phyloP scores from a whole-genome alignment of 2,329 filamentous ascomycete species.

The Ramichloridium luteum region DNA sequence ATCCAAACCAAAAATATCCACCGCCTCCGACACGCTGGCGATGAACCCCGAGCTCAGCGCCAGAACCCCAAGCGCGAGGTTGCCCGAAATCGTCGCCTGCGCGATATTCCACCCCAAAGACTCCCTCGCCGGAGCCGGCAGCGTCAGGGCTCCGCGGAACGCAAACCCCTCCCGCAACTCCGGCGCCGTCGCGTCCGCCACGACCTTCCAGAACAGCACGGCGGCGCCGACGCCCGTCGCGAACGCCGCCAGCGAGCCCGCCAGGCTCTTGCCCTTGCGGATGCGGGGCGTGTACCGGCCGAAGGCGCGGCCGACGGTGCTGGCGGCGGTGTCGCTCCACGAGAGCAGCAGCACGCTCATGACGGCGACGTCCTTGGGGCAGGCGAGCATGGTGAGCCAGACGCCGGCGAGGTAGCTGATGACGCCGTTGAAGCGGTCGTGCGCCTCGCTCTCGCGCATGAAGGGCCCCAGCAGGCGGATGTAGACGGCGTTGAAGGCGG shows the following conservation, averaged over 20 bases:
- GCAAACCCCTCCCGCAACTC: constrained; percentile 48
- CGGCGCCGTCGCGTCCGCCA: constrained; percentile 46
- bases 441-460: constrained; percentile 92
- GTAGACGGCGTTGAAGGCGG: constrained; percentile 74
- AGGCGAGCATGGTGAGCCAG: constrained; percentile 72
- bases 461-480: constrained; percentile 73
- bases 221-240: constrained; percentile 72
- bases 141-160: constrained; percentile 63
- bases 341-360: constrained; percentile 82
- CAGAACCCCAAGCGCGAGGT: constrained; percentile 64
- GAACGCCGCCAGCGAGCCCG: constrained; percentile 76
- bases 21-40: constrained; percentile 76
- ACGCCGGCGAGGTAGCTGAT: constrained; percentile 92
- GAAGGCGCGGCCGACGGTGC: constrained; percentile 82
- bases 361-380: constrained; percentile 86
- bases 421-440: constrained; percentile 81
- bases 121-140: constrained; percentile 50
- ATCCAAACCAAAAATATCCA: constrained; percentile 88
- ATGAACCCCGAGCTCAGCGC: constrained; percentile 80
- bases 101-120: constrained; percentile 48
- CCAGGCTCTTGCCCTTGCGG: constrained; percentile 78
- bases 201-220: constrained; percentile 74
- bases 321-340: constrained; percentile 97
- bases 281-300: constrained; percentile 80
- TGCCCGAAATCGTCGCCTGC: constrained; percentile 54